phyloP scores from a whole-genome alignment of 2,329 filamentous ascomycete species.

The Fusarium equiseti region DNA sequence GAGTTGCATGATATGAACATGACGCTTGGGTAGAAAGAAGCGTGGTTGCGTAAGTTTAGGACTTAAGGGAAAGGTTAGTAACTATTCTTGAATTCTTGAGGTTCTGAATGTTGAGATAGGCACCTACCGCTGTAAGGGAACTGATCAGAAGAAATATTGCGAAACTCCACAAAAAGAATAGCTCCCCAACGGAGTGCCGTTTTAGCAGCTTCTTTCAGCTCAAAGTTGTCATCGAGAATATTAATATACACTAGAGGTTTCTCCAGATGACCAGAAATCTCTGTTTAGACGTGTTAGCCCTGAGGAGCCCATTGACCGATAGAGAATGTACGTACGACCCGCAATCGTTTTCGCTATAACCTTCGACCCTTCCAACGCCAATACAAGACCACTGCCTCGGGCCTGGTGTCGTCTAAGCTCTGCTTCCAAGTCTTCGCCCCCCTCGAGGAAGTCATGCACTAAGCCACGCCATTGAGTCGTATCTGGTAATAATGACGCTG shows the following conservation, averaged over 20 bases:
- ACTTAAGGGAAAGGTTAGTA: neutral
- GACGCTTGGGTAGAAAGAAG: neutral
- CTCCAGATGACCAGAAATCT: neutral
- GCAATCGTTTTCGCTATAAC: neutral
- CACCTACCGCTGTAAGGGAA: neutral
- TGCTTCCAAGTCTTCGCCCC: neutral
- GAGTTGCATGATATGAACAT: neutral
- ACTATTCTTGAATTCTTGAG: neutral
- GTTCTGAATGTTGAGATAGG: neutral
- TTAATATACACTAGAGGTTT: neutral
- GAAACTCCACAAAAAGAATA: neutral
- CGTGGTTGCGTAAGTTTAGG: neutral
- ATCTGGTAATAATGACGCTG: neutral
- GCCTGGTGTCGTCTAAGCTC: accelerated
- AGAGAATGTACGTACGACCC: neutral
- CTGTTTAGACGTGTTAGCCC: neutral
- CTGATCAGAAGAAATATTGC: neutral
- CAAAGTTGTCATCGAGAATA: neutral
- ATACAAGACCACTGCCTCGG: neutral
- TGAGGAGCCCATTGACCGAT: accelerated
- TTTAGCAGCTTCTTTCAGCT: neutral
- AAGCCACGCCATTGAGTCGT: neutral
- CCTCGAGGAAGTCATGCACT: neutral
- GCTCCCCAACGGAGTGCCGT: neutral
- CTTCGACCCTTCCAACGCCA: neutral